Base-by-base conservation (phyloP, 1,284 basidiomycete genomes). In the Tylopilus orsonianus region DNA sequence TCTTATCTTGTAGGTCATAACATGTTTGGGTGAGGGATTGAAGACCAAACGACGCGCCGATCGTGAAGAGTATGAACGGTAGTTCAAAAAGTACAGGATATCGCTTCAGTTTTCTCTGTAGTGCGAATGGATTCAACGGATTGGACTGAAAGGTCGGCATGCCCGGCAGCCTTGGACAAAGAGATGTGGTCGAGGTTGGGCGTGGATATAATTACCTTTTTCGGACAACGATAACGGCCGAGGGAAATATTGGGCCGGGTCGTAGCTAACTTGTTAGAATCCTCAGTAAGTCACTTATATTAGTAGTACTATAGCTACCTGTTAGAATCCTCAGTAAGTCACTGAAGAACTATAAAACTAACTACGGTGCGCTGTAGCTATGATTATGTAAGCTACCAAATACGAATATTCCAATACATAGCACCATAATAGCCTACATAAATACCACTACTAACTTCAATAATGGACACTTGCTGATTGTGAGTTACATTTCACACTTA, bases 1-100 rank as follows among this genome's bases (percentile, higher is more conserved):
- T 91, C 65, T 87, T 79, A 57, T 89, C 85, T 40, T 94, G 87
- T 56, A 92, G 72, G 64, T 97, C 94, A 68, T 97, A 98, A 29
- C 91, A 78, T 13, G 90, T 95, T 69, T 95, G 90, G 0, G 94
- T 95, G 64, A 99, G 83, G 4, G 79, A 75, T 34, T 86, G 80
- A 42, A 99, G 73, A 2, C 83, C 93, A 63, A 88, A 97, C 16
- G 89, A 93, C 13, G 90, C 86, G 8, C 79, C 83, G 53, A 97
- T 91, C 65, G 97, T 88, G 60, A 95, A 75, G 49, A 86, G 66
- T 18, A 97, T 55, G 70, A 98, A 97, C 0, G 95, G 93, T 2
- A 95, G 68, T 8, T 95, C 95, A 57, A 97, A 97, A 6, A 86
- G 57, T 2, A 73, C 72, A 0, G 88, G 89, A 59, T 88, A 69